A percentile compares a stretch with the other conserved stretches of the same genome.
These are phyloP conservation scores for Penicillium sp. DNA, from an alignment of 2,329 filamentous ascomycete genomes.

Conservation along the genomic window DNA sequence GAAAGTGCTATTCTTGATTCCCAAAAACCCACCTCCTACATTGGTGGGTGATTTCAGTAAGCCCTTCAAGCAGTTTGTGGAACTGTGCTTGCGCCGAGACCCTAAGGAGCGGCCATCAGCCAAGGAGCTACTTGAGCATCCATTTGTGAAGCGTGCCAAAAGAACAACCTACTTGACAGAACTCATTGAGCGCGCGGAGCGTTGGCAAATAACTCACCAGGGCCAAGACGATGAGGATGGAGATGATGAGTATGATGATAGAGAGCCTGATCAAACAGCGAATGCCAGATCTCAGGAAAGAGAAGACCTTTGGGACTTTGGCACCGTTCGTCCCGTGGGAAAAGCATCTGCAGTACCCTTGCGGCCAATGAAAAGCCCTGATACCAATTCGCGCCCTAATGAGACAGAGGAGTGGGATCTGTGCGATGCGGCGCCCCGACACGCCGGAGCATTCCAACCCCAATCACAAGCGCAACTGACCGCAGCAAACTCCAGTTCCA, in stretches of 20 bases:
- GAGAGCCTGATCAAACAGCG: conserved; percentile 42
- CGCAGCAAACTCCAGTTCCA: conserved; percentile 47
- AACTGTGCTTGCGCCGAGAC: conserved; percentile 81
- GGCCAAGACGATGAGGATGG: conserved; percentile 63
- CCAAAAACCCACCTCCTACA: conserved; percentile 84
- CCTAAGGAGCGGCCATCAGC: conserved; percentile 85
- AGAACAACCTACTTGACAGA: conserved; percentile 96
- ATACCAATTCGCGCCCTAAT: conserved; percentile 70
- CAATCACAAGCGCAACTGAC: conserved; percentile 59
- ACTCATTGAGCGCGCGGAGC: conserved; percentile 83
- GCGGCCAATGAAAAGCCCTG: conserved; percentile 74
- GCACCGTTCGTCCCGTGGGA: conserved; percentile 82
- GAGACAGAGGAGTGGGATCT: conserved; percentile 34
- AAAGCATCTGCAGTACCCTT: conserved; percentile 57
- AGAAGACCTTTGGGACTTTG: conserved; percentile 96
- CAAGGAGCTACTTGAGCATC: conserved; percentile 81
- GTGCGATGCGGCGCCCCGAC: conserved; percentile 27
- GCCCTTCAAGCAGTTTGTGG: conserved; percentile 79
- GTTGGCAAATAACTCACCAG: conserved; percentile 75
- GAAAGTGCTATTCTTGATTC: conserved; percentile 96
- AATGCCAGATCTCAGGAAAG: conserved; percentile 53
- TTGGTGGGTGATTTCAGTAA: conserved; percentile 80
- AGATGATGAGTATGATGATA: conserved; percentile 64
- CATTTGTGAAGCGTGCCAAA: conserved; percentile 87
- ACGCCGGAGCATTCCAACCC: conserved; percentile 26